Conservation (phyloP, 1,284 basidiomycete species). For the Austroboletus rostrupii region DNA sequence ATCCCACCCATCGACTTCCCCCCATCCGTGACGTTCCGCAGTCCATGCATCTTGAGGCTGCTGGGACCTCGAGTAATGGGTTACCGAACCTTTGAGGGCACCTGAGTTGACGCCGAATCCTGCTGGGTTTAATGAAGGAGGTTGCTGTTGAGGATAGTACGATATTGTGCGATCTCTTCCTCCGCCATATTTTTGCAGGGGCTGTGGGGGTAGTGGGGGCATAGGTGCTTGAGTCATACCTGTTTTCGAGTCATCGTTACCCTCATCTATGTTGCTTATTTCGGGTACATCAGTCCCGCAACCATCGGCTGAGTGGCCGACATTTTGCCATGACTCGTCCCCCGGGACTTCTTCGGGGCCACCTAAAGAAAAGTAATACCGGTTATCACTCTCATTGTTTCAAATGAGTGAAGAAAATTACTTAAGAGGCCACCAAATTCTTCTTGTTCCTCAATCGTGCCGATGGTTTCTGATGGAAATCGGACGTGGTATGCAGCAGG, state of each 20-base stretch:
- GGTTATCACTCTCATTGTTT: conserved; percentile 11
- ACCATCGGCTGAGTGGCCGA: conserved; percentile 17
- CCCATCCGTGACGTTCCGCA: conserved; percentile 16
- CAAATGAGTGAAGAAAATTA: conserved; percentile 9
- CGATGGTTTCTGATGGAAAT: conserved; percentile 17
- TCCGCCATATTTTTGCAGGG: conserved; percentile 14
- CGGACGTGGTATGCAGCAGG: conserved; percentile 28
- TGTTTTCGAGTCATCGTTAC: conserved; percentile 20
- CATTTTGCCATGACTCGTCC: conserved; percentile 30
- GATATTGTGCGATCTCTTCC: conserved; percentile 18
- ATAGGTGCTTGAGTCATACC: conserved; percentile 13
- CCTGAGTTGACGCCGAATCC: conserved; percentile 7
- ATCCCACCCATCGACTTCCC: conserved; percentile 16
- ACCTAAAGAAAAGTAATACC: conserved; percentile 11
- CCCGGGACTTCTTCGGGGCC: conserved; percentile 14
- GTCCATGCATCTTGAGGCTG: conserved; percentile 17
- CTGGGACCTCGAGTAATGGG: conserved; percentile 8
- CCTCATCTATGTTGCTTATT: conserved; percentile 25
- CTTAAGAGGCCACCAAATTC: conserved; percentile 22
- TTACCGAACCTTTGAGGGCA: conserved; percentile 2
- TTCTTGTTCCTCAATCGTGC: conserved; percentile 28
- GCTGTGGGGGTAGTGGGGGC: conserved; percentile 16
- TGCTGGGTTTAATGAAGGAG: conserved; percentile 11
- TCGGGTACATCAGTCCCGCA: conserved; percentile 23
- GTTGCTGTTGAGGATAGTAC: conserved; percentile 17